Percentiles rank a stretch among this genome's conserved stretches.
These are phyloP conservation scores for Taphrina populina DNA, from an alignment of 1,139 yeast genomes.

Conservation along the genomic window DNA sequence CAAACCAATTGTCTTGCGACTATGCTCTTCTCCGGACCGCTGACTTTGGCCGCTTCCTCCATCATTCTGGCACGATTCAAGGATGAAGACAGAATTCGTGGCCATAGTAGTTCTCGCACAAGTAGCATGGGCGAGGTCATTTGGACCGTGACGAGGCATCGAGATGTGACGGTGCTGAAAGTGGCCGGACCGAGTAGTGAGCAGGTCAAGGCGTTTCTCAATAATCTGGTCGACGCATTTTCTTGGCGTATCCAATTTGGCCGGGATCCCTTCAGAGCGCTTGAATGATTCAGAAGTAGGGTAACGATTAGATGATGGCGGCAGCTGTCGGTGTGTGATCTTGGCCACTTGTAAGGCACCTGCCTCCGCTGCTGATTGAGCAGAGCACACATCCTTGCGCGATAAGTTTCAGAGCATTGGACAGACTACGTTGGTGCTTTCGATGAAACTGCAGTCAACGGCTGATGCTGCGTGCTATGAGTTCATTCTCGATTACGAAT, in stretches of 20 bases:
- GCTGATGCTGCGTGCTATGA: no score
- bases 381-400: no score
- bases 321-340: no score
- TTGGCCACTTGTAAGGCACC: no score
- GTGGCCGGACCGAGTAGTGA: conserved; percentile 17
- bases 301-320: no score
- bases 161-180: conserved; percentile 21
- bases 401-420: no score
- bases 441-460: no score
- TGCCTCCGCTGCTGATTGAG: no score
- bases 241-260: conserved; percentile 24
- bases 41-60: conserved; percentile 1
- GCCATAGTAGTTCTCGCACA: background rate
- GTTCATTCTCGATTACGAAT: no score
- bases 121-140: background rate
- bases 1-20: conserved; percentile 21
- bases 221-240: background rate
- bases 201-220: conserved; percentile 22
- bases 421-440: no score
- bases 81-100: conserved; percentile 21
- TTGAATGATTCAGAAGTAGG: no score
- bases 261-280: conserved; percentile 26
- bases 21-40: conserved; percentile 16
- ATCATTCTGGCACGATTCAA: conserved; percentile 8
- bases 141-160: conserved; percentile 30